Percentiles rank a stretch among this genome's conserved stretches.
phyloP scores from a whole-genome alignment of 2,329 filamentous ascomycete genomes.

The Sporothrix schenckii region DNA sequence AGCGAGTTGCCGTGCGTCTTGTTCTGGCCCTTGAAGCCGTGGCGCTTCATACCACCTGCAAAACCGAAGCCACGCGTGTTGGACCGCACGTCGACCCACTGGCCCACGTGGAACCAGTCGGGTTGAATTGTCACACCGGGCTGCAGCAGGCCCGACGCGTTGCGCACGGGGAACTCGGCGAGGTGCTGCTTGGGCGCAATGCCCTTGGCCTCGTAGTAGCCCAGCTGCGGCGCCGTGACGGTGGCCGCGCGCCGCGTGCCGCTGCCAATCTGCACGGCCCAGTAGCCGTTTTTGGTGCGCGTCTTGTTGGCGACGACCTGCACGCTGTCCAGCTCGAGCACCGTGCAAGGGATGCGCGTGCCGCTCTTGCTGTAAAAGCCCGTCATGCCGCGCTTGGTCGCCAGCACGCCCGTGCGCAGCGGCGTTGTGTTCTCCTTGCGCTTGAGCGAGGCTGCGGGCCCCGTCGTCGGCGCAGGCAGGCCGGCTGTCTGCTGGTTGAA shows the following conservation, averaged over 20 bases:
- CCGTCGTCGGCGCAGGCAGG: constrained; percentile 59
- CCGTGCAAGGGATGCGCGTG: constrained; percentile 80
- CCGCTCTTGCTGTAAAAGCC: constrained; percentile 82
- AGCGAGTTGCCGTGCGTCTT: constrained; percentile 94
- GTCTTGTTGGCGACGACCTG: constrained; percentile 90
- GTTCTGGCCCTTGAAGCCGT: constrained; percentile 85
- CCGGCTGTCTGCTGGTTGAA: constrained; percentile 64
- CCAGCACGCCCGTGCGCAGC: constrained; percentile 77
- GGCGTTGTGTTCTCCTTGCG: constrained; percentile 63
- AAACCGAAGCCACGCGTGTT: constrained; percentile 88
- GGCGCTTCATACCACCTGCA: constrained; percentile 95
- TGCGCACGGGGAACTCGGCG: constrained; percentile 83
- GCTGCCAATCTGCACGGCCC: constrained; percentile 84
- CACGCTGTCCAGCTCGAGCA: constrained; percentile 89
- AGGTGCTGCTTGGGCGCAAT: constrained; percentile 83
- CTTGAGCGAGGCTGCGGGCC: constrained; percentile 63
- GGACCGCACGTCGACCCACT: constrained; percentile 83
- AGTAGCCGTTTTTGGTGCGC: constrained; percentile 80
- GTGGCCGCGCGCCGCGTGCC: constrained; percentile 75
- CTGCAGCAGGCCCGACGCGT: constrained; percentile 70
- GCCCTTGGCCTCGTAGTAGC: constrained; percentile 81
- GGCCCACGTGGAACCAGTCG: constrained; percentile 89
- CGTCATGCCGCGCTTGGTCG: constrained; percentile 94
- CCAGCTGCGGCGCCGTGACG: constrained; percentile 78
- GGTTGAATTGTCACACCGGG: constrained; percentile 77